Conservation (phyloP, 352 stramenopile genomes). For the Phytophthora citricola region DNA sequence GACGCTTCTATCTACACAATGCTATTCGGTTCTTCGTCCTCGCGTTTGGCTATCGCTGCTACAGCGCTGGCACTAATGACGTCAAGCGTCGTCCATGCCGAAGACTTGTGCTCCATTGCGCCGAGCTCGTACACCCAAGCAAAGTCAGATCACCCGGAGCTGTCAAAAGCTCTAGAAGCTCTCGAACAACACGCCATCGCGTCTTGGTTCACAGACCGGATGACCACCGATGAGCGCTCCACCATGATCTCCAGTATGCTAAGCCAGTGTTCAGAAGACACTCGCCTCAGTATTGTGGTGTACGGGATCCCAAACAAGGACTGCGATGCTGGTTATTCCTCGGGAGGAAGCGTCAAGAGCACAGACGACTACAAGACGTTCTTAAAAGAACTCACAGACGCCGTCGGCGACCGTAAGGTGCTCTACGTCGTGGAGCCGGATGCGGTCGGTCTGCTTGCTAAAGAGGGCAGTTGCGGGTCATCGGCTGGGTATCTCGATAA, state of each 20-base stretch:
- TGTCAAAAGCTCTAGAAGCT: constrained; percentile 39
- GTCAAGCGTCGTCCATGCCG: constrained; percentile 3
- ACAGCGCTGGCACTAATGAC: constrained; percentile 13
- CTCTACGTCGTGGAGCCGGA: constrained; percentile 80
- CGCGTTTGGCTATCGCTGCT: constrained; percentile 5
- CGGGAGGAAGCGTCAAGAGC: constrained; percentile 41
- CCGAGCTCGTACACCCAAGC: constrained; percentile 37
- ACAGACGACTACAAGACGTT: constrained; percentile 60
- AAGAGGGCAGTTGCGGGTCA: constrained; percentile 49
- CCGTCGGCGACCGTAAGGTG: constrained; percentile 63
- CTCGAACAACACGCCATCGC: constrained; percentile 51
- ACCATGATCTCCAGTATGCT: constrained; percentile 40
- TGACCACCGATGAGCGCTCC: constrained; percentile 23
- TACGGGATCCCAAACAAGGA: constrained; percentile 85
- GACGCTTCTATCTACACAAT: constrained; percentile 12
- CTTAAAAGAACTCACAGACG: constrained; percentile 42
- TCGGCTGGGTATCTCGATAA: constrained; percentile 56
- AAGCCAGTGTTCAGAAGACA: constrained; percentile 36
- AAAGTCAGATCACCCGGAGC: constrained; percentile 41
- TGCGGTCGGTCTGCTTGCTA: constrained; percentile 56
- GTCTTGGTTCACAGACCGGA: constrained; percentile 62
- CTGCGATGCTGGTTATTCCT: constrained; percentile 58
- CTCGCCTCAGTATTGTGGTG: constrained; percentile 58
- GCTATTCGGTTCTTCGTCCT: constrained; percentile 13
- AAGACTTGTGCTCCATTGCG: constrained; percentile 42